Evolutionary conservation across 1,284 basidiomycete species (phyloP).

Genomic region (Veloboletus limbatus): DNA sequence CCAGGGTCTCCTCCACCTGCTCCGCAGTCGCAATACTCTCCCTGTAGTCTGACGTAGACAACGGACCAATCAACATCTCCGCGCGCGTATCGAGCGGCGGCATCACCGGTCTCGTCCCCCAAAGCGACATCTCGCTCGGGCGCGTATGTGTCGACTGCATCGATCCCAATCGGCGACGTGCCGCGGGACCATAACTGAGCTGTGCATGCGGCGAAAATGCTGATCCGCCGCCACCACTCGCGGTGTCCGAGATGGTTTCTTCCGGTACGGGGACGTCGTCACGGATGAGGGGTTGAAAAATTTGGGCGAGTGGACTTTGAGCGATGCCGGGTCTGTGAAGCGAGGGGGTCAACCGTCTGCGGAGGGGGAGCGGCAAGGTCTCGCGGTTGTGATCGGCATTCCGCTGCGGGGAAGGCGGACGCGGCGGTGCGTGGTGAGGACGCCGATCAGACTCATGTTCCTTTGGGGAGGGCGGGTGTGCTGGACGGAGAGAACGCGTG

Average conservation of each 20-base stretch:
- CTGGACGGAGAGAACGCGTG: constrained; percentile 19
- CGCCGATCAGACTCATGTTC: constrained; percentile 12
- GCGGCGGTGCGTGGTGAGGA: constrained; percentile 2
- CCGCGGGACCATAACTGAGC: constrained; percentile 56
- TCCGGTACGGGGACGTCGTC: constrained; percentile 44
- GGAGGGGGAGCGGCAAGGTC: constrained; percentile 31
- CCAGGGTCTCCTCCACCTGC: constrained; percentile 39
- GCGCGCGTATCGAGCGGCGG: constrained; percentile 23
- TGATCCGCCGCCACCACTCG: constrained; percentile 14
- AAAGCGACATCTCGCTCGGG: constrained; percentile 12
- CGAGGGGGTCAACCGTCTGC: constrained; percentile 47
- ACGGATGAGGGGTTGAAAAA: constrained; percentile 64
- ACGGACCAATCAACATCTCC: constrained; percentile 19
- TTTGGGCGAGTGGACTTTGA: constrained; percentile 63
- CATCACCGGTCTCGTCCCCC: constrained; percentile 24
- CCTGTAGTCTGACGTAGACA: constrained; percentile 35
- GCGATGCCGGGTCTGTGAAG: constrained; percentile 42
- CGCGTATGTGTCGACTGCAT: constrained; percentile 32
- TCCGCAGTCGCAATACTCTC: constrained; percentile 39
- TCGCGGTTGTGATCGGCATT: constrained; percentile 12
- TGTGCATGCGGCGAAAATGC: constrained; percentile 14
- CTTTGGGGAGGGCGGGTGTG: constrained; percentile 21
- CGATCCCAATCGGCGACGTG: constrained; percentile 54
- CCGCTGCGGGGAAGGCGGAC: constrained; percentile 13
- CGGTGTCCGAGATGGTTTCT: constrained; percentile 20